Conservation (phyloP, 164 flowering plant species). For the Malania oleifera region DNA sequence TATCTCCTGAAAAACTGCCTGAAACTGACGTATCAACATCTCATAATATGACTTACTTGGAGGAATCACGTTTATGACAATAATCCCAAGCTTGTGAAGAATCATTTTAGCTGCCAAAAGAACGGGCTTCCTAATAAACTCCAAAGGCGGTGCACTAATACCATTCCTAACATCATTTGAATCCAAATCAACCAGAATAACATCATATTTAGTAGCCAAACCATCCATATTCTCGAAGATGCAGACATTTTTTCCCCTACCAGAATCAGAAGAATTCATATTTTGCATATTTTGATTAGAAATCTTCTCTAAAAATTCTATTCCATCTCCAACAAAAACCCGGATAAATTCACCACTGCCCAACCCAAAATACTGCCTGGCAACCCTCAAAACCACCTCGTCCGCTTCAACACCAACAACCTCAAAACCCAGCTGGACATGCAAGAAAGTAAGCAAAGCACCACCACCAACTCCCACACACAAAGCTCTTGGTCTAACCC, state of each 20-base stretch:
- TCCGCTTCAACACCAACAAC: constrained; percentile 78
- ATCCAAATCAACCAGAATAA: constrained; percentile 86
- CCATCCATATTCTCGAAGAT: neutral
- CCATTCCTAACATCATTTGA: constrained; percentile 54
- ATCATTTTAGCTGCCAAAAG: constrained; percentile 40
- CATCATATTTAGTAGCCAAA: constrained; percentile 39
- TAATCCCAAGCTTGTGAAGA: constrained; percentile 47
- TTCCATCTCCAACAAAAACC: constrained; percentile 58
- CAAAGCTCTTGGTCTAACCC: constrained; percentile 51
- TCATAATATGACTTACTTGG: constrained; percentile 34
- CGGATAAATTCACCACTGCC: constrained; percentile 30
- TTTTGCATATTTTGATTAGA: constrained; percentile 8
- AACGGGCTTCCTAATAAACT: constrained; percentile 40
- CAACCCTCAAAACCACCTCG: constrained; percentile 54
- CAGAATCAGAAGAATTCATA: constrained; percentile 4
- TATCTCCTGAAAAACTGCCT: constrained; percentile 48
- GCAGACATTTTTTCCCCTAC: neutral
- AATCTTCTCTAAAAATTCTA: constrained; percentile 35
- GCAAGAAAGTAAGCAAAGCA: constrained; percentile 60
- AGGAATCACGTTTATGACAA: constrained; percentile 73
- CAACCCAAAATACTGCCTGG: constrained; percentile 60
- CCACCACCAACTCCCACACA: constrained; percentile 94
- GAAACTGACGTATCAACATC: constrained; percentile 28
- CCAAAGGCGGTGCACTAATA: constrained; percentile 66
- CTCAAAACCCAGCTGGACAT: constrained; percentile 45